Conservation (phyloP, 768 basidiomycete genomes). For the Gyrodon lividus region DNA sequence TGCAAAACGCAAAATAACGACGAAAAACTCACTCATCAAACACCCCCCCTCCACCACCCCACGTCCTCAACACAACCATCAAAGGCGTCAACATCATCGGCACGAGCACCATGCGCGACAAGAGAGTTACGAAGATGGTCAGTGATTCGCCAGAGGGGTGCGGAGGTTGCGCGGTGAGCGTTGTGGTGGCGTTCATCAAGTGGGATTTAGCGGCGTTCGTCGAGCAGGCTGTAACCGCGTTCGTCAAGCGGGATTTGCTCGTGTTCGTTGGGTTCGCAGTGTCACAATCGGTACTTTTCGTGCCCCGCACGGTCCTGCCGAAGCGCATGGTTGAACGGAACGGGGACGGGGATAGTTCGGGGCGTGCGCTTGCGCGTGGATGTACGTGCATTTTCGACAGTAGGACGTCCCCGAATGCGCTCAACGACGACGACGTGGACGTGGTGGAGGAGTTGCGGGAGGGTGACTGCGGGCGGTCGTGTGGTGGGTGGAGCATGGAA, state of each 20-base stretch:
- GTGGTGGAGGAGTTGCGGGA: constrained; percentile 14
- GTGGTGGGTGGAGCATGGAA: neutral
- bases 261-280: too few species aligned
- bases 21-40: constrained; percentile 71
- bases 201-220: neutral
- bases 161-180: constrained; percentile 4
- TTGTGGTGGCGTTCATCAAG: neutral
- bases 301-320: too few species aligned
- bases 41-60: constrained; percentile 34
- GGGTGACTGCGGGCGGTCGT: neutral
- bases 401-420: constrained; percentile 16
- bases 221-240: neutral
- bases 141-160: constrained; percentile 64
- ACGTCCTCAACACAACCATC: constrained; percentile 60
- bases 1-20: neutral
- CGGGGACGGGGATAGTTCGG: too few species aligned
- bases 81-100: constrained; percentile 78
- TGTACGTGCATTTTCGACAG: constrained; percentile 6
- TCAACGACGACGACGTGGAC: constrained; percentile 22
- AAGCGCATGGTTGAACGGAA: too few species aligned
- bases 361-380: neutral
- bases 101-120: constrained; percentile 84
- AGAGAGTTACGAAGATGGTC: constrained; percentile 81
- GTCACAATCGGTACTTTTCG: too few species aligned
- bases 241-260: neutral